phyloP scores from a whole-genome alignment of 1,284 basidiomycete genomes.

The Apiotrichum gracile region DNA sequence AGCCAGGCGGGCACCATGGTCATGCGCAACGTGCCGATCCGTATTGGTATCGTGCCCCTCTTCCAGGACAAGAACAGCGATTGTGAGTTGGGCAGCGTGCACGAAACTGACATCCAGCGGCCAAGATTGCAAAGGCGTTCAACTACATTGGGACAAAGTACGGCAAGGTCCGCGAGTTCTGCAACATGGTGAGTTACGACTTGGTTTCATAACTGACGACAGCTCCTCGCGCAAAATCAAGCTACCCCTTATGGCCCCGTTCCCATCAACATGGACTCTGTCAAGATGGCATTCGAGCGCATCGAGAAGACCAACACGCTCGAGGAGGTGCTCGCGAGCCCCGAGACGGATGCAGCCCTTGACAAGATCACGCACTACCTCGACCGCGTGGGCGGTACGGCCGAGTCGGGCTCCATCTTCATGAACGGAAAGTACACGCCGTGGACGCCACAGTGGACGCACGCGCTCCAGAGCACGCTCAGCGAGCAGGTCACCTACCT shows the following conservation, averaged over 20 bases:
- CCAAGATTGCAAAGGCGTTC: constrained; percentile 65
- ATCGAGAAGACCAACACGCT: constrained; percentile 31
- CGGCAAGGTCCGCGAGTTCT: constrained; percentile 61
- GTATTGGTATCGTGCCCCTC: constrained; percentile 76
- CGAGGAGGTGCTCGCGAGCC: constrained; percentile 42
- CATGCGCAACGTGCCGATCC: constrained; percentile 63
- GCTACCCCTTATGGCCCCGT: background rate
- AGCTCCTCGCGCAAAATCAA: background rate
- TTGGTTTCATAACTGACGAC: background rate
- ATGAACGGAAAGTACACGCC: constrained; percentile 79
- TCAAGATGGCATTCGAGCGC: constrained; percentile 29
- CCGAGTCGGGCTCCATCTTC: constrained; percentile 53
- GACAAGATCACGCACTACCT: constrained; percentile 25
- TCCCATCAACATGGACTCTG: constrained; percentile 20
- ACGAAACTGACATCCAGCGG: constrained; percentile 47
- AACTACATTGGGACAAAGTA: constrained; percentile 61
- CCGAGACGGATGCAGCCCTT: constrained; percentile 30
- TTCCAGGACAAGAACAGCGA: constrained; percentile 45
- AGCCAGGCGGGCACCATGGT: constrained; percentile 50
- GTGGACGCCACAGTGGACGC: constrained; percentile 56
- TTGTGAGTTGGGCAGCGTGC: constrained; percentile 18
- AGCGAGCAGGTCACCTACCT: constrained; percentile 60
- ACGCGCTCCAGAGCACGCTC: constrained; percentile 58
- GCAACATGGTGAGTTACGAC: constrained; percentile 38
- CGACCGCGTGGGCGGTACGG: constrained; percentile 28